These are phyloP conservation scores for Flaveria sonorensis DNA, from an alignment of 129 eudicot species.

Conservation along the genomic window DNA sequence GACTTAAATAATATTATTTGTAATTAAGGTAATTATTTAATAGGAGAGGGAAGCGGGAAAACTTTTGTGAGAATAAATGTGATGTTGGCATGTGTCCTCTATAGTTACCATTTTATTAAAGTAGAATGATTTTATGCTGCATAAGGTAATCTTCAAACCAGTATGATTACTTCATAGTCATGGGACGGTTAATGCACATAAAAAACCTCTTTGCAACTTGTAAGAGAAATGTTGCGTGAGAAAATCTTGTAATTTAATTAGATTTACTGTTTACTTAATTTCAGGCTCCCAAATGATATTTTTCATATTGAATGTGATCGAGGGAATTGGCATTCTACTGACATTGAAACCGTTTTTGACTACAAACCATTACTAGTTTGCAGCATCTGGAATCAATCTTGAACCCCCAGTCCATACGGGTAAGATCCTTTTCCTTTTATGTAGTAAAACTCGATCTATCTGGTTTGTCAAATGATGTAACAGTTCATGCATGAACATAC, in stretches of 20 bases:
- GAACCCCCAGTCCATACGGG: not conserved
- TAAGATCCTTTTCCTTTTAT: constrained; percentile 2
- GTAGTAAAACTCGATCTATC: not conserved
- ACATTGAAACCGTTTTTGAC: constrained; percentile 70
- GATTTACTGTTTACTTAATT: not conserved
- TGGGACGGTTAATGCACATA: not conserved
- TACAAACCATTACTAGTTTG: constrained; percentile 35
- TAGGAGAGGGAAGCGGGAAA: too few relatives aligned
- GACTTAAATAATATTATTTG: too few relatives aligned
- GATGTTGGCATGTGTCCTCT: too few relatives aligned
- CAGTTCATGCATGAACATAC: not conserved
- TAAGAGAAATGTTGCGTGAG: not conserved
- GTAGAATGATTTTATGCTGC: too few relatives aligned
- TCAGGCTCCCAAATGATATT: constrained; percentile 66
- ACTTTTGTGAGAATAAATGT: too few relatives aligned
- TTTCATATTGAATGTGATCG: constrained; percentile 59
- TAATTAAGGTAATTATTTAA: too few relatives aligned
- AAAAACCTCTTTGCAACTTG: not conserved
- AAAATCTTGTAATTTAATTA: not conserved
- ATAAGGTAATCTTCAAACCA: too few relatives aligned
- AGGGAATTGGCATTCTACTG: constrained; percentile 53
- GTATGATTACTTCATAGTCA: not conserved
- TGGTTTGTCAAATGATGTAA: not conserved
- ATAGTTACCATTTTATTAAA: too few relatives aligned
- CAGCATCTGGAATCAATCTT: not conserved